Base-by-base conservation (phyloP, 1,284 basidiomycete genomes). In the Naganishia sp. region DNA sequence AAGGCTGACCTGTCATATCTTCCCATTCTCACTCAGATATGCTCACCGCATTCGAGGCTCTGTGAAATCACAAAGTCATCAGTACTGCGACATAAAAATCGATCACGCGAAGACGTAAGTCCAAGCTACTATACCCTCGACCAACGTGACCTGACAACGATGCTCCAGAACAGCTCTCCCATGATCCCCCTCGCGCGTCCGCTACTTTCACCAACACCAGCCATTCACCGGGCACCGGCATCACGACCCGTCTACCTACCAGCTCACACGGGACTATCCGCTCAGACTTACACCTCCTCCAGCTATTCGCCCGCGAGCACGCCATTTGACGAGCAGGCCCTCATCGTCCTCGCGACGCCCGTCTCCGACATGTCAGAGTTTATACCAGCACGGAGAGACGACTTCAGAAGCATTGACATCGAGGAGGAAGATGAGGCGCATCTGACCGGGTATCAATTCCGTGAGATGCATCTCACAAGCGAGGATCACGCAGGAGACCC, bases 401-500 rank as follows among this genome's bases (percentile, higher is more conserved):
- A 5, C 10, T 3, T 25, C 3, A 28, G 31, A 31, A 16, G 15
- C 13, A 6, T 33, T 3, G 31, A 53, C 31, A 5, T 23, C 46
- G 57, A 60, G 31, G n/a, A 49, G n/a, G 18, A 57, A 36, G 57
- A 50, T n/a, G 45, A 60, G 21, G 31, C 36, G 13, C 7, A 0
- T 10, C 7, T 16, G 15, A 36, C 11, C 6, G 33, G 36, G n/a
- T 36, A 52, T 15, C 23, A 42, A 15, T 50, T 50, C 39, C 46
- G 46, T 13, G 48, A 52, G 21, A 43, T 61, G 59, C 59, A 52
- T 25, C 31, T 61, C 10, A 61, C 48, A 18, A 13, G 33, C 25
- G 54, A 31, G 43, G 36, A 46, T 43, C 63, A 56, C 21, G 23
- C 59, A 48, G 70, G 73, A 75, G 92, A 92, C 74, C 90, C 91